Base-by-base conservation (phyloP, 2,329 filamentous ascomycete genomes). In the Orbilia oligospora region DNA sequence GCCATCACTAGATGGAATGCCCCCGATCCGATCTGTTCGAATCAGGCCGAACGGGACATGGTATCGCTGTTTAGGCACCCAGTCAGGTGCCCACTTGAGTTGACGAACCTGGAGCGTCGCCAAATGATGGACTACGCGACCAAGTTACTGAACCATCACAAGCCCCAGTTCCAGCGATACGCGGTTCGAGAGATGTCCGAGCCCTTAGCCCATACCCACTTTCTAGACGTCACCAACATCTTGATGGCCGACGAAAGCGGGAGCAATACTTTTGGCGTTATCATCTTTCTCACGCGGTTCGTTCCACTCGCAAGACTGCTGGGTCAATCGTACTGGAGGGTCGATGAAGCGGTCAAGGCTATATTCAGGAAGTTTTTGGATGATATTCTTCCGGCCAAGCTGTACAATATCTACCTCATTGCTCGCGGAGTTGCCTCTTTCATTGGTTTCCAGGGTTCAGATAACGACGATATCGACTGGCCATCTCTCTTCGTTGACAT, bases 31-130 rank as follows among this genome's bases (percentile, higher is more conserved):
- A 38, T 48, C 10, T 20, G n/a, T 5, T 24, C 20, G 10, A 51
- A 58, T 12, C 51, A 51, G 30, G 20, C 16, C 3, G 73, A 77
- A 46, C 70, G 67, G 24, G 73, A 77, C 12, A 55, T 77, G 10
- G 22, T 77, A 3, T 36, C 65, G 44, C 10, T 27, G 18, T 71
- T 77, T 12, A 65, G 69, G 30, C 24, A 63, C 4, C 73, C 73
- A 1, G 36, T 77, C 12, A 33, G 30, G 4, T 38, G 12, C 46
- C 49, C 58, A 16, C 14, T 46, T 5, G 24, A 33, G 0, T 49
- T 67, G 9, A 10, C 9, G 16, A 61, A 77, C 20, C 30, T 77
- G n/a, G 73, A 77, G 30, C 58, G 66, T 8, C 73, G 73, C 16
- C 65, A 46, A 14, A 53, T 77, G 22, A 38, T 77, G 44, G 66